Evolutionary conservation across 2,329 filamentous ascomycete species (phyloP).

Genomic region (Fusarium sarcochroum): DNA sequence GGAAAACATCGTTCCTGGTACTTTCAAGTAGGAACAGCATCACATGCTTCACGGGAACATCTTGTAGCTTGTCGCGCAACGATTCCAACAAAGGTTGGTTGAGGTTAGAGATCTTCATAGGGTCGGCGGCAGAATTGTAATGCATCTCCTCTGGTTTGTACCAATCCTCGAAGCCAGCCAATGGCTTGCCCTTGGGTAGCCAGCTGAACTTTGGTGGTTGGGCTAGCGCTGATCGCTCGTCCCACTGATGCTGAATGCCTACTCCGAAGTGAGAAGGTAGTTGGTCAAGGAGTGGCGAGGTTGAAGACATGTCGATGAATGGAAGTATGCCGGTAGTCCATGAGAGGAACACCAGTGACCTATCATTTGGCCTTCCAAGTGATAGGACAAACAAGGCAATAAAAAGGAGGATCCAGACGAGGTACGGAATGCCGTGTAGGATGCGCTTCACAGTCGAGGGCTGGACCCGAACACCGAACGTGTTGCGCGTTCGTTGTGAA

Average conservation of each 20-base stretch:
- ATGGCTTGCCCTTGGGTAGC: slow-evolving; percentile 42
- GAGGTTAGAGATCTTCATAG: slow-evolving; percentile 58
- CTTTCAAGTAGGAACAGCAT: slow-evolving; percentile 61
- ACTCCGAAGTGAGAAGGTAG: slow-evolving; percentile 45
- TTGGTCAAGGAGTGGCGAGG: slow-evolving; percentile 49
- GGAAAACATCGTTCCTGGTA: slow-evolving; percentile 61
- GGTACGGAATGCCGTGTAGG: slow-evolving; percentile 35
- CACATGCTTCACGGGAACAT: slow-evolving; percentile 59
- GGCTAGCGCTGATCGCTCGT: slow-evolving; percentile 47
- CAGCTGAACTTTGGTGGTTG: slow-evolving; percentile 43
- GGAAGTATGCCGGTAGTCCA: slow-evolving; percentile 54
- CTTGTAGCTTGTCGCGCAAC: slow-evolving; percentile 44
- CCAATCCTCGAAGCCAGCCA: slow-evolving; percentile 50
- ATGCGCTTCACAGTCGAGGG: slow-evolving; percentile 15
- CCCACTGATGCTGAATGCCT: slow-evolving; percentile 48
- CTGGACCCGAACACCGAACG: slow-evolving; percentile 8
- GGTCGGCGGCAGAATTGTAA: slow-evolving; percentile 56
- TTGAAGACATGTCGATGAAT: slow-evolving; percentile 53
- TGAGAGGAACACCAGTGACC: slow-evolving; percentile 53
- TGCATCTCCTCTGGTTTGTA: slow-evolving; percentile 45
- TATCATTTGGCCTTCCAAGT: slow-evolving; percentile 49
- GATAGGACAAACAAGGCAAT: slow-evolving; percentile 41
- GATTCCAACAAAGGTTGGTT: slow-evolving; percentile 50
- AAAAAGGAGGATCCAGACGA: slow-evolving; percentile 43
- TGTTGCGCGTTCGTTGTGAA: slow-evolving; percentile 9